phyloP scores from a whole-genome alignment of 176 grass and related monocot genomes.

The Echinochloa phyllopogon region DNA sequence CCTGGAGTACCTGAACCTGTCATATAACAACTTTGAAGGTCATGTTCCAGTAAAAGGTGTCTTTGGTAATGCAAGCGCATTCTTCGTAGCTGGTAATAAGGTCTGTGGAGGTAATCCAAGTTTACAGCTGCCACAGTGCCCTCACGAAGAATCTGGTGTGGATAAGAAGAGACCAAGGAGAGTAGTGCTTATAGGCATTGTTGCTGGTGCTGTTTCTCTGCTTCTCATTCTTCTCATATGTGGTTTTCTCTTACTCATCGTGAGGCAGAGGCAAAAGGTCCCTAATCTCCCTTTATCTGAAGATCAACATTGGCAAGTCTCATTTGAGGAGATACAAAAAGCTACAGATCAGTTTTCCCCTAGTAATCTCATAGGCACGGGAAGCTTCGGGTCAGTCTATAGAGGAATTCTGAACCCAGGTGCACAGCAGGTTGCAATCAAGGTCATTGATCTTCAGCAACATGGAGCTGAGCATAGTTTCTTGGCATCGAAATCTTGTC shows the following conservation, averaged over 20 bases:
- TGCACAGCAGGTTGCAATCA: constrained; percentile 35
- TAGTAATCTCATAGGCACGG: constrained; percentile 37
- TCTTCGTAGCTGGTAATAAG: constrained; percentile 24
- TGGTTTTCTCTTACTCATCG: neutral
- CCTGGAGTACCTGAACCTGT: constrained; percentile 22
- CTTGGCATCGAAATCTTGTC: constrained; percentile 45
- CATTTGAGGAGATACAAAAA: constrained; percentile 21
- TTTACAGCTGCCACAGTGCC: constrained; percentile 9
- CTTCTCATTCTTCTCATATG: neutral
- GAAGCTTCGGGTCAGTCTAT: constrained; percentile 49
- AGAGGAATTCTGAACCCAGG: constrained; percentile 30
- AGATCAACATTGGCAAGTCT: constrained; percentile 25
- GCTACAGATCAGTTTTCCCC: constrained; percentile 32
- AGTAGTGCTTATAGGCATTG: constrained; percentile 25
- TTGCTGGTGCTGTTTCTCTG: neutral
- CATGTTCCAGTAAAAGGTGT: constrained; percentile 25
- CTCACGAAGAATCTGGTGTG: neutral
- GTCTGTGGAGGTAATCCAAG: constrained; percentile 35
- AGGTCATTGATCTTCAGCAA: constrained; percentile 43
- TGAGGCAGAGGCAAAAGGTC: neutral
- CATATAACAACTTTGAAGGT: constrained; percentile 34
- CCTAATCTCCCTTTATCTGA: neutral
- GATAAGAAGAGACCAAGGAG: neutral
- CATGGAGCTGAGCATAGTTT: constrained; percentile 46
- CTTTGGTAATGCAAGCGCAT: constrained; percentile 39